Conservation (phyloP, 1,284 basidiomycete species). For the Wolfiporia cocos region DNA sequence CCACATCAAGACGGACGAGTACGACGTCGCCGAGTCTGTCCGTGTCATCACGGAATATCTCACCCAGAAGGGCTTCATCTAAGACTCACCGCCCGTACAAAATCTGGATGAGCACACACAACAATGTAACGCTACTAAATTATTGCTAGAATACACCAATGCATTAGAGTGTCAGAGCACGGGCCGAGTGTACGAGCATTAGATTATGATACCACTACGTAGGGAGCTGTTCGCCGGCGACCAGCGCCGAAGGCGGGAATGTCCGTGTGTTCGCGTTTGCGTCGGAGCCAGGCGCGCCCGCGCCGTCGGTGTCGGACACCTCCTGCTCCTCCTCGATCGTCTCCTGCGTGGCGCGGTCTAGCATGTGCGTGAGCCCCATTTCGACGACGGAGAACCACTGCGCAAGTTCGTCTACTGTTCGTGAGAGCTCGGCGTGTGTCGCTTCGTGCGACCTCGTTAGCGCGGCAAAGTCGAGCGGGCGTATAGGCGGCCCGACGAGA, state of each 20-base stretch:
- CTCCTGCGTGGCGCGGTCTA: constrained; percentile 42
- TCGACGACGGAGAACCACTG: constrained; percentile 81
- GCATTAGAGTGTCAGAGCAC: constrained; percentile 5
- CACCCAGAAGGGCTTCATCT: constrained; percentile 51
- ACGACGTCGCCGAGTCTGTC: constrained; percentile 77
- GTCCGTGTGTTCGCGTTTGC: too few relatives aligned
- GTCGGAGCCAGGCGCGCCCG: background rate
- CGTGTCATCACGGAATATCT: constrained; percentile 83
- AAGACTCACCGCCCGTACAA: too few relatives aligned
- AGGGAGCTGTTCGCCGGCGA: constrained; percentile 14
- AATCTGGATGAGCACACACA: too few relatives aligned
- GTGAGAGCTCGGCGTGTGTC: constrained; percentile 68
- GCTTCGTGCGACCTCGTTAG: constrained; percentile 55
- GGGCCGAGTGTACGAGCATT: background rate
- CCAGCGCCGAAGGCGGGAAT: constrained; percentile 11
- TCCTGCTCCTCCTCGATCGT: constrained; percentile 58
- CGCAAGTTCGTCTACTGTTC: constrained; percentile 74
- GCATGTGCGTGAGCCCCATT: constrained; percentile 57
- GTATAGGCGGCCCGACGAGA: constrained; percentile 39
- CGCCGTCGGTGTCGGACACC: constrained; percentile 15
- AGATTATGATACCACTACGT: too few relatives aligned
- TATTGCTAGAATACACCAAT: constrained; percentile 1
- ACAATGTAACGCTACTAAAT: too few relatives aligned
- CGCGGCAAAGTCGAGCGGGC: constrained; percentile 63
- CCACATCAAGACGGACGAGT: constrained; percentile 87